Base-by-base conservation (phyloP, 2,329 filamentous ascomycete genomes). In the Sarocladium oryzae region DNA sequence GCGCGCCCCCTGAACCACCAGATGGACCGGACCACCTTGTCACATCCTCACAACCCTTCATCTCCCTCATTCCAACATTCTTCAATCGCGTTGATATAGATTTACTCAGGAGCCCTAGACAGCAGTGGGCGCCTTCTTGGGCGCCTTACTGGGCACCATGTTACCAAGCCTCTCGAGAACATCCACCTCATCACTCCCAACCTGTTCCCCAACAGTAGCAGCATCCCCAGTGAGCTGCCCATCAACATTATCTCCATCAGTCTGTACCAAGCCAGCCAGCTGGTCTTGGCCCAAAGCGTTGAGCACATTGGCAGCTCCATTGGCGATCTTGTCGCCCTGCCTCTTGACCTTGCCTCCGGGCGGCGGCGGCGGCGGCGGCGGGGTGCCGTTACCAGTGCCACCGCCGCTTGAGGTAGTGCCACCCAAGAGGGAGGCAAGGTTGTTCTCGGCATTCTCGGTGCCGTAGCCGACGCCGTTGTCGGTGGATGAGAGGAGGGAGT, bases 401-500 rank as follows among this genome's bases (percentile, higher is more conserved):
- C 38, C 38, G 20, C 20, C 38, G 20, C 18, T 5, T 5, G 18
- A 23, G 49, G 30, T 11, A 24, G 20, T 20, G 18, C 41, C 43
- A 15, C 24, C 16, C 18, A 51, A n/a, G 21, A 49, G 16, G 9
- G 28, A 24, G 32, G 52, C 52, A 21, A 40, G 32, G 43, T 54
- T 51, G 26, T 51, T 28, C 33, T 54, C 52, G 26, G 43, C 50
- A n/a, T 54, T 51, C 49, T 54, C 49, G 18, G 35, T 13, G n/a
- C 49, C 50, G 41, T 54, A 54, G 18, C 52, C 52, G 21, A 54
- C 49, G 30, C 49, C 52, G 36, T 51, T 54, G 52, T 54, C 52
- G 35, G 52, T 54, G 52, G 20, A 15, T n/a, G 52, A 51, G 33
- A 54, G 36, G 10, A 54, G 4, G 15, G 52, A 54, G 41, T 40